phyloP scores from a whole-genome alignment of 2,329 filamentous ascomycete species.

The Colletotrichum gloeosporioides region DNA sequence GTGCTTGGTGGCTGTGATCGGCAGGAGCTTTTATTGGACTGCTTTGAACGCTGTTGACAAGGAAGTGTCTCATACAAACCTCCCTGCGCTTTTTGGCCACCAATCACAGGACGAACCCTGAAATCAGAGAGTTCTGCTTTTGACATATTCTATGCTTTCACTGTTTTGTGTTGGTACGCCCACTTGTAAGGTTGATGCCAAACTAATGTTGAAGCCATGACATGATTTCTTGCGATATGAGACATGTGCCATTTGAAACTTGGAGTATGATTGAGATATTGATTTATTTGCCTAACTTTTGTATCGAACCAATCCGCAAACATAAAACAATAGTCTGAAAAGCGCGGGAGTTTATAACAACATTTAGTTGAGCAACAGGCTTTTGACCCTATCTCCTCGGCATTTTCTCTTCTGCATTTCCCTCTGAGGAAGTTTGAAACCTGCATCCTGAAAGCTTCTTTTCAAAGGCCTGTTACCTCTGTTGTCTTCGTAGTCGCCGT shows the following conservation, averaged over 20 bases:
- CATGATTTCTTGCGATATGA: background rate
- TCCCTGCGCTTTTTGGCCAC: fast-evolving
- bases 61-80: background rate
- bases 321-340: background rate
- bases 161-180: background rate
- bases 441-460: background rate
- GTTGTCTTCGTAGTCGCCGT: background rate
- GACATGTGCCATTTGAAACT: background rate
- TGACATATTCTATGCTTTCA: background rate
- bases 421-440: background rate
- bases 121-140: background rate
- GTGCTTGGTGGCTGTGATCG: background rate
- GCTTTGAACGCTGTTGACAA: background rate
- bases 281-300: background rate
- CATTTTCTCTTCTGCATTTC: background rate
- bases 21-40: background rate
- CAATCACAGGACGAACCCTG: background rate
- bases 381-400: background rate
- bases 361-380: background rate
- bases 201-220: background rate
- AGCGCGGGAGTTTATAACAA: background rate
- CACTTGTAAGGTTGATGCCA: background rate
- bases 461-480: background rate
- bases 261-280: background rate
- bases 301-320: background rate